Evolutionary conservation across 2,329 filamentous ascomycete genomes (phyloP).

Genomic region (Coniella vitis): DNA sequence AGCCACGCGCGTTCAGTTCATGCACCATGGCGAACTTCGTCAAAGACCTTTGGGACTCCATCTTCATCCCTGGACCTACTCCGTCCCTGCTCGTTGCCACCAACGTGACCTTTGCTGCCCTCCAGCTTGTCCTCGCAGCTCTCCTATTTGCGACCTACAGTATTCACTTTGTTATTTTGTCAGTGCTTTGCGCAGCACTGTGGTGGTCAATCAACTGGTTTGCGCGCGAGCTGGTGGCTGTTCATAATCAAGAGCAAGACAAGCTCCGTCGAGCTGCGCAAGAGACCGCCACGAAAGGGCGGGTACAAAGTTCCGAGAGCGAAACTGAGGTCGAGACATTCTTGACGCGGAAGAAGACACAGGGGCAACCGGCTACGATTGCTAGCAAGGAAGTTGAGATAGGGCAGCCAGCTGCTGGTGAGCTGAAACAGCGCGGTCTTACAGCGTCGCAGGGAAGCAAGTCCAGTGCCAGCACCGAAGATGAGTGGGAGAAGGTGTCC

Average conservation of each 20-base stretch:
- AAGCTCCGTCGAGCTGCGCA: slow-evolving; percentile 31
- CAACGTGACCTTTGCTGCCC: slow-evolving; percentile 78
- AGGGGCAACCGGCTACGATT: slow-evolving; percentile 18
- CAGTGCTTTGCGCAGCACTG: slow-evolving; percentile 68
- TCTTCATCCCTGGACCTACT: slow-evolving; percentile 89
- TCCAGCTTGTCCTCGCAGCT: slow-evolving; percentile 70
- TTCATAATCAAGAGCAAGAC: slow-evolving; percentile 37
- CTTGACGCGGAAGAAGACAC: slow-evolving; percentile 10
- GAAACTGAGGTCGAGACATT: slow-evolving; percentile 45
- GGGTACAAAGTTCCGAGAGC: slow-evolving; percentile 34
- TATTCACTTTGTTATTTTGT: slow-evolving; percentile 82
- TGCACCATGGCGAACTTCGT: slow-evolving; percentile 54
- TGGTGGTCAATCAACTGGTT: slow-evolving; percentile 99
- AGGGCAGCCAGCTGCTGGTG: slow-evolving; percentile 30
- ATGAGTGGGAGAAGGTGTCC: slow-evolving; percentile 95
- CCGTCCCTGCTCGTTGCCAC: slow-evolving; percentile 83
- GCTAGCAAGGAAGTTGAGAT: slow-evolving; percentile 39
- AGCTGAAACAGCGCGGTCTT: slow-evolving; percentile 42
- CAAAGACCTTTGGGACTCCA: slow-evolving; percentile 77
- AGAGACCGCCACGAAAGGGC: slow-evolving; percentile 29
- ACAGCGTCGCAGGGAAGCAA: slow-evolving; percentile 36
- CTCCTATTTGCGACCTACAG: slow-evolving; percentile 79
- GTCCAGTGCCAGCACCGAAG: slow-evolving; percentile 72
- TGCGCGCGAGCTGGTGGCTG: slow-evolving; percentile 54
- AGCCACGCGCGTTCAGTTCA: not conserved